A percentile compares a stretch with the other conserved stretches of the same genome.
Evolutionary conservation across 1,284 basidiomycete genomes (phyloP).

Genomic region (Vanrija humicola): DNA sequence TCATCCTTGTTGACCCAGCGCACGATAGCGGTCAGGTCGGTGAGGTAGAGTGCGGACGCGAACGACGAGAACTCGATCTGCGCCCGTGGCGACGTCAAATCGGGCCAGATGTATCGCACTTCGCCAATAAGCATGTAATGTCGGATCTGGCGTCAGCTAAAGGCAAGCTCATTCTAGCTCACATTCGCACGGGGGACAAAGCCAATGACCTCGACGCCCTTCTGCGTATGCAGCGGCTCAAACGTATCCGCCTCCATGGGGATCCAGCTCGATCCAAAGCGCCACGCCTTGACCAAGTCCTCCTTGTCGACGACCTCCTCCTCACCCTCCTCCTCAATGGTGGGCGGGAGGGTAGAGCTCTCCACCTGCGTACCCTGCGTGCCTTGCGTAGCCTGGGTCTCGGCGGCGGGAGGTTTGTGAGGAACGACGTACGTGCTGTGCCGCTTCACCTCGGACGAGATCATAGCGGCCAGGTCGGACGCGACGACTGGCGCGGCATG

Average conservation of each 20-base stretch:
- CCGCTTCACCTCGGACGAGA: slow-evolving; percentile 44
- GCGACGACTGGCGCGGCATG: slow-evolving; percentile 9
- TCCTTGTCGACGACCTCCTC: slow-evolving; percentile 40
- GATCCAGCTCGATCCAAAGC: slow-evolving; percentile 85
- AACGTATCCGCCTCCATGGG: slow-evolving; percentile 78
- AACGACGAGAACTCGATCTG: slow-evolving; percentile 83
- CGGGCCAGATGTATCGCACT: slow-evolving; percentile 80
- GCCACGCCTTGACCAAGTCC: slow-evolving; percentile 65
- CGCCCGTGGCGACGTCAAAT: slow-evolving; percentile 62
- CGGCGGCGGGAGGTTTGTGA: neutral
- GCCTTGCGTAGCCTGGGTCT: neutral
- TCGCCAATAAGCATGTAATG: slow-evolving; percentile 80
- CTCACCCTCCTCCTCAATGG: slow-evolving; percentile 19
- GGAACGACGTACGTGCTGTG: slow-evolving; percentile 42
- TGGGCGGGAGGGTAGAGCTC: slow-evolving; percentile 1
- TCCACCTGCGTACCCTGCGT: neutral
- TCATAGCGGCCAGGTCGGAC: slow-evolving; percentile 38
- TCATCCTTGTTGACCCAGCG: slow-evolving; percentile 72
- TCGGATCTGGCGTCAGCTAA: slow-evolving; percentile 57
- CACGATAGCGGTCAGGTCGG: slow-evolving; percentile 67
- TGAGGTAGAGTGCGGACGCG: slow-evolving; percentile 70
- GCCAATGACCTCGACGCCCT: slow-evolving; percentile 81
- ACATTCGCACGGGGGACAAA: slow-evolving; percentile 71
- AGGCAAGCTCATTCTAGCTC: slow-evolving; percentile 27
- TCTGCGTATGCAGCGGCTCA: slow-evolving; percentile 63